A percentile compares a stretch with the other conserved stretches of the same genome.
Evolutionary conservation across 108 stramenopile species (phyloP).

Genomic region (Cyclostephanos invisitatus): DNA sequence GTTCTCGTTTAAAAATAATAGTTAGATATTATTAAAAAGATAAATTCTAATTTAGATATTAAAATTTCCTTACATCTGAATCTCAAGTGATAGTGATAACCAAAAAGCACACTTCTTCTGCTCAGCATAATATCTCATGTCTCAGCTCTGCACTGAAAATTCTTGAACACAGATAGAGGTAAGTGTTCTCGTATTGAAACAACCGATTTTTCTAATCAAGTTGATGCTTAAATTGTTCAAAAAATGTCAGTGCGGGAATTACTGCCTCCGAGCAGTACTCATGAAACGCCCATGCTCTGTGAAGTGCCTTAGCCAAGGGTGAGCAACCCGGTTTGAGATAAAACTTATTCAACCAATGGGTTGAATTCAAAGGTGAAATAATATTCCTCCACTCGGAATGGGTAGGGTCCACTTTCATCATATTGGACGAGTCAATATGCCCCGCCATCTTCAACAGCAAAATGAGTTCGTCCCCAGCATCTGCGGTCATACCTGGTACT

Average conservation of each 20-base stretch:
- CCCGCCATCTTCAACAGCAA: conserved; percentile 15
- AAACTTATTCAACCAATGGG: conserved; percentile 38
- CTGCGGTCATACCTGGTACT: conserved; percentile 47
- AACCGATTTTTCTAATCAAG: background rate
- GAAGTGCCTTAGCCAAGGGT: conserved; percentile 58
- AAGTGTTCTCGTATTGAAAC: no score
- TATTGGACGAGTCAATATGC: conserved; percentile 34
- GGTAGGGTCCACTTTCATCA: conserved; percentile 46
- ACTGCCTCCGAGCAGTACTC: conserved; percentile 59
- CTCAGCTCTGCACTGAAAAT: no score
- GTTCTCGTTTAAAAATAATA: no score
- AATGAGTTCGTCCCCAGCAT: conserved; percentile 22
- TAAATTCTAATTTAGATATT: no score
- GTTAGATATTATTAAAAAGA: no score
- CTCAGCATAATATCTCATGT: no score
- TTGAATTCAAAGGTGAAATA: conserved; percentile 27
- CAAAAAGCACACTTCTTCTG: no score
- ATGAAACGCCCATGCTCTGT: conserved; percentile 61
- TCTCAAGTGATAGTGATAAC: no score
- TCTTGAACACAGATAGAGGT: no score
- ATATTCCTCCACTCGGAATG: conserved; percentile 50
- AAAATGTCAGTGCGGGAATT: conserved; percentile 40
- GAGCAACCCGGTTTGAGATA: conserved; percentile 47
- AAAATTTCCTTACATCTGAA: no score
- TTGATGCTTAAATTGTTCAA: conserved; percentile 22